phyloP scores from a whole-genome alignment of 768 basidiomycete species.

The Dioszegia hungarica region DNA sequence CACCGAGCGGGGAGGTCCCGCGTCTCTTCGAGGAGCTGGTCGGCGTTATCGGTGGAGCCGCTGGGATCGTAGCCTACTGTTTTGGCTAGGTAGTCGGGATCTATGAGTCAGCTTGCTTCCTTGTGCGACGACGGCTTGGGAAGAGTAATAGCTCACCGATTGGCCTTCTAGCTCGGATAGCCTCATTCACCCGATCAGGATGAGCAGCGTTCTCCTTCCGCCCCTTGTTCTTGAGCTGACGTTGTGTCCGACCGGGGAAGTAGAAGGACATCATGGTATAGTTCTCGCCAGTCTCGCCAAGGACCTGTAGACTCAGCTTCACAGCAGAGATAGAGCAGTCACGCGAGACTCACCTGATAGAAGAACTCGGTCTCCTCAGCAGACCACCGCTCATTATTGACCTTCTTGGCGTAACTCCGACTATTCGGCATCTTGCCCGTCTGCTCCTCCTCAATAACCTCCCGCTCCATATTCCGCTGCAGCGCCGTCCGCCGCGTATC shows the following conservation, averaged over 20 bases:
- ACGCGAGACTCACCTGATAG: constrained; percentile 24
- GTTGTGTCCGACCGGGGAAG: constrained; percentile 29
- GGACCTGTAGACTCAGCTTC: constrained; percentile 17
- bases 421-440: constrained; percentile 34
- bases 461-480: constrained; percentile 7
- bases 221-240: constrained; percentile 32
- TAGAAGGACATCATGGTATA: constrained; percentile 30
- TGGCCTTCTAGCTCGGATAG: constrained; percentile 21
- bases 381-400: constrained; percentile 24
- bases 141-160: constrained; percentile 22
- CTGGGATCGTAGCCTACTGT: constrained; percentile 24
- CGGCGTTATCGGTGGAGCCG: constrained; percentile 14
- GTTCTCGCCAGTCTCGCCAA: constrained; percentile 35
- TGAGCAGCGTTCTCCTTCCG: constrained; percentile 22
- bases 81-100: constrained; percentile 22
- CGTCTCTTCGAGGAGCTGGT: constrained; percentile 2
- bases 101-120: constrained; percentile 2
- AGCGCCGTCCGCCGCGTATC: neutral
- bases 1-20: constrained; percentile 1
- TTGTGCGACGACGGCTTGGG: neutral
- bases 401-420: constrained; percentile 16
- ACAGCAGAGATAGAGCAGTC: too few species aligned
- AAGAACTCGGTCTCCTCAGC: constrained; percentile 37
- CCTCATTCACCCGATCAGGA: constrained; percentile 29
- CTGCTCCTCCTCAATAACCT: constrained; percentile 28